A percentile compares a stretch with the other conserved stretches of the same genome.
phyloP scores from a whole-genome alignment of 2,329 filamentous ascomycete species.

The Colletotrichum camelliae region DNA sequence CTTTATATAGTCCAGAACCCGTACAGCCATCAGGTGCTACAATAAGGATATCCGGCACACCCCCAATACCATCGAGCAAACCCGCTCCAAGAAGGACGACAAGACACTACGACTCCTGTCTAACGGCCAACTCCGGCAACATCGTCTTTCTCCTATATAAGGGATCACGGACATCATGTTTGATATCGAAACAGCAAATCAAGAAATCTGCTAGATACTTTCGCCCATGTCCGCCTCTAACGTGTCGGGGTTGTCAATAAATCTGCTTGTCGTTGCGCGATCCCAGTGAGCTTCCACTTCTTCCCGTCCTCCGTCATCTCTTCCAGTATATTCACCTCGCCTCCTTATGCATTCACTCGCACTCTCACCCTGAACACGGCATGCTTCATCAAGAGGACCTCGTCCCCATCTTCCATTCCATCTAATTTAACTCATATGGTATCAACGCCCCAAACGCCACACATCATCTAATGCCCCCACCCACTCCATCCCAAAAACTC shows the following conservation, averaged over 20 bases:
- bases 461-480: background rate
- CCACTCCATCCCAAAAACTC: background rate
- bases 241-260: no score
- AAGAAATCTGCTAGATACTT: no score
- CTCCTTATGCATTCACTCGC: no score
- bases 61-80: background rate
- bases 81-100: background rate
- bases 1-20: background rate
- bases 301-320: background rate
- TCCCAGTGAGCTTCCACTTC: no score
- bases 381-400: background rate
- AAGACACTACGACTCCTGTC: background rate
- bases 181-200: background rate
- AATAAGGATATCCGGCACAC: fast-evolving
- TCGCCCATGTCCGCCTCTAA: no score
- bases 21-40: fast-evolving
- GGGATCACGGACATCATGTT: background rate
- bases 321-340: background rate
- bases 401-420: background rate
- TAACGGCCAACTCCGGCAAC: background rate
- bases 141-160: background rate
- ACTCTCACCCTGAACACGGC: background rate
- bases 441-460: background rate
- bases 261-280: no score
- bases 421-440: background rate